Conservation (phyloP, 371 early-diverging fungal species). For the Mortierella sp. region DNA sequence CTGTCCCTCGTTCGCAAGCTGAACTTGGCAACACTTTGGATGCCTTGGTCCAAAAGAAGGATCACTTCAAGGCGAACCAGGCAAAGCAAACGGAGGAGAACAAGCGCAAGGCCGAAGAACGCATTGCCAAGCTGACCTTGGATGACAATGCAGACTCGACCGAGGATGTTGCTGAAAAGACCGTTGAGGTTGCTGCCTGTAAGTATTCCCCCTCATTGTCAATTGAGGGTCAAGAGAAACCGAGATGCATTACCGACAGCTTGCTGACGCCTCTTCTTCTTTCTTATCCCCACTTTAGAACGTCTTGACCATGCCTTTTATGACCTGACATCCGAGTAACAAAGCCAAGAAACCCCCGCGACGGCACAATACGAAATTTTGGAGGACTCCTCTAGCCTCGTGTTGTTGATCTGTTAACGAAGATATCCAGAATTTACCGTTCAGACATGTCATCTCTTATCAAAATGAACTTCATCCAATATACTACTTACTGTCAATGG, state of each 20-base stretch:
- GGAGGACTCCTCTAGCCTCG: not conserved
- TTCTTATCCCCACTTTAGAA: not conserved
- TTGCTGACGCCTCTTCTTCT: not conserved
- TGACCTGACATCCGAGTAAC: conserved; percentile 22
- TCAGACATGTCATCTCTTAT: conserved; percentile 15
- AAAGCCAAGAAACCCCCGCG: conserved; percentile 20
- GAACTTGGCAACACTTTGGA: conserved; percentile 79
- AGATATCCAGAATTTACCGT: conserved; percentile 34
- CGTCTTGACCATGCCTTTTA: not conserved
- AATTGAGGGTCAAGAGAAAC: not conserved
- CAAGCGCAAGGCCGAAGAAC: conserved; percentile 88
- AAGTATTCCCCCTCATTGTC: not conserved
- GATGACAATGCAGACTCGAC: conserved; percentile 19
- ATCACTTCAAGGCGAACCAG: conserved; percentile 79
- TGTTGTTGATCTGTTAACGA: conserved; percentile 42
- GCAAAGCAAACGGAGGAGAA: conserved; percentile 83
- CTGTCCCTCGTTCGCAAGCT: conserved; percentile 77
- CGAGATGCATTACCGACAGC: not conserved
- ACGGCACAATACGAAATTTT: conserved; percentile 12
- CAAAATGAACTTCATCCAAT: not conserved
- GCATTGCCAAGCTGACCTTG: conserved; percentile 65
- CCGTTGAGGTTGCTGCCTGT: conserved; percentile 34
- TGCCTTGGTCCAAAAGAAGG: conserved; percentile 77
- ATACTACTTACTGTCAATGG: too few relatives aligned
- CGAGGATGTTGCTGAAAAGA: conserved; percentile 22